These are phyloP conservation scores for Allantophomopsis lycopodina DNA, from an alignment of 2,329 filamentous ascomycete genomes.

Conservation along the genomic window DNA sequence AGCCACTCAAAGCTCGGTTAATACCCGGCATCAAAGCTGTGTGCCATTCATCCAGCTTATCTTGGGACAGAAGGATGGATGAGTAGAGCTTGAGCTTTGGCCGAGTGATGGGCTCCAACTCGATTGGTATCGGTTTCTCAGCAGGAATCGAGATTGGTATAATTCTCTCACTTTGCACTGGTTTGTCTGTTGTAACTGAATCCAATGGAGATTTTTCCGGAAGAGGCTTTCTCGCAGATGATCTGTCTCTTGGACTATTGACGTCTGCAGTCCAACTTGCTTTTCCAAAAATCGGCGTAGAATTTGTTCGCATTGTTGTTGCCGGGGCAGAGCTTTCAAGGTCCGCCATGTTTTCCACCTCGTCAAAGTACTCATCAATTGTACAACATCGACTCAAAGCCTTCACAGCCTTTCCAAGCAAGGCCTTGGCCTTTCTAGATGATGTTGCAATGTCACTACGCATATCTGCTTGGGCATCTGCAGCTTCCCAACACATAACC, in stretches of 20 bases:
- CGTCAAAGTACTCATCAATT: conserved; percentile 40
- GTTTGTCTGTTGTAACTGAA: no score
- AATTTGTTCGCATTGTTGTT: conserved; percentile 11
- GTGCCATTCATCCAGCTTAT: conserved; percentile 60
- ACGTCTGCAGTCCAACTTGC: neutral
- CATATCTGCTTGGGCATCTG: conserved; percentile 46
- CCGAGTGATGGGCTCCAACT: neutral
- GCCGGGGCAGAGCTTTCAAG: neutral
- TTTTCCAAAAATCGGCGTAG: conserved; percentile 31
- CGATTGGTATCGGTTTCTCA: neutral
- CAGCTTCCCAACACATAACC: conserved; percentile 56
- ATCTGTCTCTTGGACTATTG: no score
- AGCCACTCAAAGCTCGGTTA: conserved; percentile 54
- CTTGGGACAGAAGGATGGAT: conserved; percentile 40
- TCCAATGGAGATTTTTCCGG: no score
- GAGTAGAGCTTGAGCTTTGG: conserved; percentile 43
- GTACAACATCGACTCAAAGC: conserved; percentile 46
- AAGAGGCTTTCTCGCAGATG: no score
- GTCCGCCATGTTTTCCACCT: conserved; percentile 16
- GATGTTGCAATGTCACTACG: conserved; percentile 34
- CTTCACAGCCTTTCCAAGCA: conserved; percentile 34
- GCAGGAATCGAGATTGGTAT: neutral
- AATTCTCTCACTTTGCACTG: no score
- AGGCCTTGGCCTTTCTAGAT: conserved; percentile 5
- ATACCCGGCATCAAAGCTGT: conserved; percentile 57